Evolutionary conservation across 352 stramenopile genomes (phyloP), one percentile per base, ranked within the genome.

Genomic region (Phytopythium litorale): DNA sequence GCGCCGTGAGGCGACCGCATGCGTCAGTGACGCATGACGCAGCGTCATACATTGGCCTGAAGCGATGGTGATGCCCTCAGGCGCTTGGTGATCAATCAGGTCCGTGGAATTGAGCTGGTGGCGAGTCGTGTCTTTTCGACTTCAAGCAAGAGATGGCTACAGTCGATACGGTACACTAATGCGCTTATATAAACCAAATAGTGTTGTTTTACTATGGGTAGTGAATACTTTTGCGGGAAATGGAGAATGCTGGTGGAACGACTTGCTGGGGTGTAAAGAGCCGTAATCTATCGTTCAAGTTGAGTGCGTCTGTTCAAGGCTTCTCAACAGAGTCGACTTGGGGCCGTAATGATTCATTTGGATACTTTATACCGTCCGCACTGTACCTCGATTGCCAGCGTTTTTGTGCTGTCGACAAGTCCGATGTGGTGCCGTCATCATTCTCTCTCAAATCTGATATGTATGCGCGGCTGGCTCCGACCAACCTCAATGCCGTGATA

Each of bases 391-490:
- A 8, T 11, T 51, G 9, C 16, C 15, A 30, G 7, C 3, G 7
- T 18, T 32, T 51, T 15, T 49, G 42, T 49, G 8, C 19, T n/a
- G 42, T 49, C 42, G 42, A 25, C n/a, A 49, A 23, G 15, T 23
- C 19, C 11, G 25, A 8, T 45, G n/a, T 45, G 40, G 40, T 21
- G 45, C n/a, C 45, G 21, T 51, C 45, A 51, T 51, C 45, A 51
- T 32, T 32, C 45, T 51, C 45, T 51, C 21, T 51, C 45, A 18
- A 51, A 51, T 51, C 45, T 51, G 45, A 51, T 51, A 51, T 51
- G 21, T 23, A 51, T 51, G 21, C 7, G 25, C 7, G 28, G 28
- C 28, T 32, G 3, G 3, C 28, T 32, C 4, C 28, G 28, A 30
- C n/a, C n/a, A n/a, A 30, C 28, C 28, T 32, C 28, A 32, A 32